Conservation (phyloP, 2,329 filamentous ascomycete species). For the Stagonosporopsis chrysanthemi region DNA sequence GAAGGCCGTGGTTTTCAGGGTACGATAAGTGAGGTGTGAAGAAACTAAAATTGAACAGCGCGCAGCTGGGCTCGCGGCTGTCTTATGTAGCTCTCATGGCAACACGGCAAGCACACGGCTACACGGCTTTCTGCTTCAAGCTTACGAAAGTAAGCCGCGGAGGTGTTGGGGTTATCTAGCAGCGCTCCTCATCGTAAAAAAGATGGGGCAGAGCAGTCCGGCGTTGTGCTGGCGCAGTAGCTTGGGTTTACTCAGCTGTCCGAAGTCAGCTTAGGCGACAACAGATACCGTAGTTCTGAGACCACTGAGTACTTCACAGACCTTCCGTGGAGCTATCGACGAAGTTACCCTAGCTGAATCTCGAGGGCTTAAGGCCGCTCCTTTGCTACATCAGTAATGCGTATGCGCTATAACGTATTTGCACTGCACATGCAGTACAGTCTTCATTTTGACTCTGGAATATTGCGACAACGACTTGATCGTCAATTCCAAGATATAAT, state of each 20-base stretch:
- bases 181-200: neutral
- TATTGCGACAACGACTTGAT: neutral
- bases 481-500: neutral
- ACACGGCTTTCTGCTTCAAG: slow-evolving; percentile 4
- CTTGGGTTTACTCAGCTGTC: neutral
- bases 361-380: too few species aligned
- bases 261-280: too few species aligned
- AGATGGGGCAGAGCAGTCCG: neutral
- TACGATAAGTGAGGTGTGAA: neutral
- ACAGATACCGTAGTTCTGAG: too few species aligned
- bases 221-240: neutral
- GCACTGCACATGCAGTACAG: neutral
- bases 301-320: too few species aligned
- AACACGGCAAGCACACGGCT: slow-evolving; percentile 12
- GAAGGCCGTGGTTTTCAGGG: neutral
- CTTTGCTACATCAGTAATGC: too few species aligned
- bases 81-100: slow-evolving; percentile 9
- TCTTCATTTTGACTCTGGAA: neutral
- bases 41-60: neutral
- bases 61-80: neutral
- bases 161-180: neutral
- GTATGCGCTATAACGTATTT: slow-evolving; percentile 5
- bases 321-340: neutral
- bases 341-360: too few species aligned
- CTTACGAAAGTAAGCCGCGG: slow-evolving; percentile 1